Evolutionary conservation across 306 rosid genomes (phyloP).

Genomic region (Cajanus cajan): DNA sequence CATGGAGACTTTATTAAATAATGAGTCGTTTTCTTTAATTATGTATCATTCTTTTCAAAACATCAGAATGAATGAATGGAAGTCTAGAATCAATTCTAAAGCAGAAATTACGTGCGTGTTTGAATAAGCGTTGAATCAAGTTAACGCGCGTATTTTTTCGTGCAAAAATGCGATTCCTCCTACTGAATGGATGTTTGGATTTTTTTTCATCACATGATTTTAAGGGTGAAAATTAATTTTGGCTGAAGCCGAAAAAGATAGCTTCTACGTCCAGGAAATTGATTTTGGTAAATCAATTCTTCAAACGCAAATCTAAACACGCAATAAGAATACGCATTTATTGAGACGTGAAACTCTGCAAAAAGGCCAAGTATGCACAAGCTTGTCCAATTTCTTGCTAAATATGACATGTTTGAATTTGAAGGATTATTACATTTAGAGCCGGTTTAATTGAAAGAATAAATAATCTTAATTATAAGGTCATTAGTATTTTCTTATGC

Average conservation of each 20-base stretch:
- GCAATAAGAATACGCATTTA: not conserved
- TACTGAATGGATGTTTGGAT: no score
- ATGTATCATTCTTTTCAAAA: not conserved
- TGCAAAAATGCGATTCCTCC: no score
- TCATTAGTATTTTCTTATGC: not conserved
- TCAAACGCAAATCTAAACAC: no score
- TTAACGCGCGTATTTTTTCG: no score
- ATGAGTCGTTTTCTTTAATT: not conserved
- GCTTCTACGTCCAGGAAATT: no score
- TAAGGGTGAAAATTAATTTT: no score
- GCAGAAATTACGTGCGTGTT: no score
- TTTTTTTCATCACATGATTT: no score
- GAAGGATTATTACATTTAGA: not conserved
- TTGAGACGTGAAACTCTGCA: not conserved
- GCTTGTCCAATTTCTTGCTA: not conserved
- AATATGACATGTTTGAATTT: not conserved
- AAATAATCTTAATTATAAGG: not conserved
- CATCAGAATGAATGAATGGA: not conserved
- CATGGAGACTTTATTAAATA: not conserved
- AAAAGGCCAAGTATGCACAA: not conserved
- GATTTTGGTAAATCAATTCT: no score
- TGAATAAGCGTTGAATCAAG: no score
- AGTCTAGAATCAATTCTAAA: not conserved
- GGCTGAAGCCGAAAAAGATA: no score
- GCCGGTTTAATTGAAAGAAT: not conserved